phyloP scores from a whole-genome alignment of 2,329 filamentous ascomycete genomes.

The Fusarium tjaetaba region DNA sequence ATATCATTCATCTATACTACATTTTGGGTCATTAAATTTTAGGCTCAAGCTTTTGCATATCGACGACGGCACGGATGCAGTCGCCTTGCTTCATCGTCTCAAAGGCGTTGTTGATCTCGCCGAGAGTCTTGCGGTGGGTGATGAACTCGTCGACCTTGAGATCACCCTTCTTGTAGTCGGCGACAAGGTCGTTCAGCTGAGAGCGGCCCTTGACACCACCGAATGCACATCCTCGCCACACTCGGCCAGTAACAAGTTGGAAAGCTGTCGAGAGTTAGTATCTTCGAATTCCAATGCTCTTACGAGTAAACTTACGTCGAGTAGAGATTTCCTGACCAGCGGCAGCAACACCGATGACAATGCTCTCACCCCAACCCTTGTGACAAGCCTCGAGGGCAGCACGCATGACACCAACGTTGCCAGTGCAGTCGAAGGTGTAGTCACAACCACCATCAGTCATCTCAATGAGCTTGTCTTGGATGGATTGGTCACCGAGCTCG shows the following conservation, averaged over 20 bases:
- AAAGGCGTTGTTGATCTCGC: constrained; percentile 89
- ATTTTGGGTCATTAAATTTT: constrained; percentile 41
- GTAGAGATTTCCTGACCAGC: constrained; percentile 96
- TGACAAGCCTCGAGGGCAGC: constrained; percentile 96
- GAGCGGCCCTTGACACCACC: constrained; percentile 97
- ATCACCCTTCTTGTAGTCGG: constrained; percentile 87
- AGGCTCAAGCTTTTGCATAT: constrained; percentile 57
- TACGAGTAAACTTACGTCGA: constrained; percentile 73
- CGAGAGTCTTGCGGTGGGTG: constrained; percentile 87
- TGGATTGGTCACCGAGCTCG: constrained; percentile 79
- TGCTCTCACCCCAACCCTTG: constrained; percentile 99
- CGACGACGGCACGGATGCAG: constrained; percentile 94
- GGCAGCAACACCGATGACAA: constrained; percentile 96
- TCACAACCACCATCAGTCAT: constrained; percentile 98
- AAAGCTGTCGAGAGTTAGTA: constrained; percentile 71
- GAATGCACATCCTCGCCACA: constrained; percentile 98
- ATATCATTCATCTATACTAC: constrained; percentile 40
- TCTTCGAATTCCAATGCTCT: background rate
- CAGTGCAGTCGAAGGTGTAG: constrained; percentile 99
- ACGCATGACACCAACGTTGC: constrained; percentile 95
- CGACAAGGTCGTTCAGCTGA: constrained; percentile 86
- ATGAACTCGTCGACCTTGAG: constrained; percentile 99
- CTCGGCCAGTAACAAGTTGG: constrained; percentile 96
- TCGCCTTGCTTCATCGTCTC: constrained; percentile 95
- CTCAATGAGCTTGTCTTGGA: constrained; percentile 93